Base-by-base conservation (phyloP, 1,284 basidiomycete genomes). In the Heterobasidion annosum region DNA sequence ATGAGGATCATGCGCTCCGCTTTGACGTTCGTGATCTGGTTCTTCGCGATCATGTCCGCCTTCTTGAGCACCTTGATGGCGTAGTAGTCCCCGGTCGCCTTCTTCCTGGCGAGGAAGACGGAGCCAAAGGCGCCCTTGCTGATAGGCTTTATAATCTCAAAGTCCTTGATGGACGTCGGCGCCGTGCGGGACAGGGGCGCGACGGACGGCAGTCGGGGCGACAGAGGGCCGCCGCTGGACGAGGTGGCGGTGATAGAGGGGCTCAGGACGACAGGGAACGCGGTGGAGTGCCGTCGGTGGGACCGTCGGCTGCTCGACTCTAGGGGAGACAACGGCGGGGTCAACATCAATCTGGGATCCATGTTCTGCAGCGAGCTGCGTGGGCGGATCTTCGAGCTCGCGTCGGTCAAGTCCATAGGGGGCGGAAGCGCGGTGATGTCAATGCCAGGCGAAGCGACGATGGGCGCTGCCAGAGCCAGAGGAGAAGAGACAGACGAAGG, bases 31-130 rank as follows among this genome's bases (percentile, higher is more conserved):
- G 97, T 99, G 70, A 99, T 97, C 71, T 99, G 97, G 74, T 99
- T 99, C 81, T 99, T 99, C 49, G 97, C 93, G 67, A 99, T 98
- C 97, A 99, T 99, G 73, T 99, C 97, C 33, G 94, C 93, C 76
- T 99, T 99, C 74, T 97, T 98, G 63, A 99, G 73, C 35, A 98
- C 94, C 73, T 99, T 99, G 83, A 99, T 97, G 33, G 97, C 97
- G 72, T 89, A 99, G 72, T 98, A 98, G 71, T 99, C 97, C 53
- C 97, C 97, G 0, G 97, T 99, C 4, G 84, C 89, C 62, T 93
- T 94, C 79, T 99, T 99, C 75, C 96, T 97, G 35, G 97, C 93
- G 42, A 99, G 79, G 70, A 97, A 99, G 50, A 99, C 97, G 13
- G 94, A 96, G 12, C 97, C 97, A 65, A 98, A 99, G 1, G 97